Conservation (phyloP, 2,329 filamentous ascomycete species). For the Xylaria sp. region DNA sequence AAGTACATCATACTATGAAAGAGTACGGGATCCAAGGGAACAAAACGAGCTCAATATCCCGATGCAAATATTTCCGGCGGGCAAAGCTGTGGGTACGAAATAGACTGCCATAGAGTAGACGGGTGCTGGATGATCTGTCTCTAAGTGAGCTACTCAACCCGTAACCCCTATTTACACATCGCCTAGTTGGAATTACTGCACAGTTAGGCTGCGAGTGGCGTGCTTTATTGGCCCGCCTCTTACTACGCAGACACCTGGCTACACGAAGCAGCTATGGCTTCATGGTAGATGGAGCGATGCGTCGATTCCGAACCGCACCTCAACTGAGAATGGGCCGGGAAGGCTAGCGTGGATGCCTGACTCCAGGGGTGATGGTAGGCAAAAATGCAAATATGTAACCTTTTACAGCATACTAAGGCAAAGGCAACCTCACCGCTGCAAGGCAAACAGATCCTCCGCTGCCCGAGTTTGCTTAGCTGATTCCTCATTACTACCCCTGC, state of each 20-base stretch:
- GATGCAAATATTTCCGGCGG: neutral
- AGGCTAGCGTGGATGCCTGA: neutral
- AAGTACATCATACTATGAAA: neutral
- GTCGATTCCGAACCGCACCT: slow-evolving; percentile 4
- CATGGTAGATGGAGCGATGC: neutral
- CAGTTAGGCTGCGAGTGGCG: neutral
- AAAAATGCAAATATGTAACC: neutral
- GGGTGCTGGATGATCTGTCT: slow-evolving; percentile 5
- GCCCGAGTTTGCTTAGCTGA: slow-evolving; percentile 9
- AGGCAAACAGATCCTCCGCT: slow-evolving; percentile 22
- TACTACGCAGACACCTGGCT: neutral
- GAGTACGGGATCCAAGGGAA: neutral
- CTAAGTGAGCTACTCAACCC: slow-evolving; percentile 23
- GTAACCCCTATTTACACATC: slow-evolving; percentile 25
- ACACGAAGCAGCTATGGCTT: slow-evolving; percentile 1
- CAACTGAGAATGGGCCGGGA: neutral
- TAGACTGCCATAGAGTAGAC: neutral
- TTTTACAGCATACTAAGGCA: slow-evolving; percentile 1
- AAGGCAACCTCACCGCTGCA: slow-evolving; percentile 23
- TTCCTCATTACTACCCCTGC: slow-evolving; percentile 12
- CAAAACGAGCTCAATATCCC: neutral
- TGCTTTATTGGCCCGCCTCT: neutral
- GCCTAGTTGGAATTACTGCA: slow-evolving; percentile 1
- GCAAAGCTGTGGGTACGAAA: neutral
- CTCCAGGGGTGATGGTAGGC: neutral